phyloP scores from a whole-genome alignment of 768 basidiomycete genomes.

The Xerocomellus chrysenteron region DNA sequence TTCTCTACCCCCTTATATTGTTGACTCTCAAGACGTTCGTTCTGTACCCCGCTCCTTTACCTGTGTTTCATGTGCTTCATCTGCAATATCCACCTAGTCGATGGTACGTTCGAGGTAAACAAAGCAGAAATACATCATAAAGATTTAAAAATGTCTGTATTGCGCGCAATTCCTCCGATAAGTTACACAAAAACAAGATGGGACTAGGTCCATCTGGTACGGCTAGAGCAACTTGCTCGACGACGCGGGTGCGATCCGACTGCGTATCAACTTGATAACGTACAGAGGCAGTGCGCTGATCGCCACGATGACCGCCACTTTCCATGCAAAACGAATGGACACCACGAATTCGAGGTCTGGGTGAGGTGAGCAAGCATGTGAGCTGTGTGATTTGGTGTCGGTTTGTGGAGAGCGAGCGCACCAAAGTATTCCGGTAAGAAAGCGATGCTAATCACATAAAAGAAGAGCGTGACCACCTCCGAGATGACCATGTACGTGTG shows the following conservation, averaged over 20 bases:
- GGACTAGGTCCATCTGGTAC: neutral
- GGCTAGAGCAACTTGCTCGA: slow-evolving; percentile 84
- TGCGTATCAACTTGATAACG: slow-evolving; percentile 83
- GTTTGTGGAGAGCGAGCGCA: slow-evolving; percentile 37
- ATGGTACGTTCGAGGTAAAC: slow-evolving; percentile 26
- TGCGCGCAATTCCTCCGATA: neutral
- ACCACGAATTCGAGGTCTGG: slow-evolving; percentile 91
- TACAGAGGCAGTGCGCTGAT: slow-evolving; percentile 92
- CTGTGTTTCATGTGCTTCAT: slow-evolving; percentile 24
- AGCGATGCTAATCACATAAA: slow-evolving; percentile 89
- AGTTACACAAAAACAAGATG: neutral
- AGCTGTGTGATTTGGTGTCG: neutral
- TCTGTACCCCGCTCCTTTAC: slow-evolving; percentile 1
- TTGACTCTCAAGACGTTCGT: slow-evolving; percentile 15
- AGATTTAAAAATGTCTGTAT: slow-evolving; percentile 31
- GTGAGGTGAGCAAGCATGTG: neutral
- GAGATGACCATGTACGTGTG: slow-evolving; percentile 94
- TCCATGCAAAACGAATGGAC: slow-evolving; percentile 86
- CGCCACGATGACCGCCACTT: slow-evolving; percentile 92
- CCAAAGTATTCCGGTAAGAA: slow-evolving; percentile 98
- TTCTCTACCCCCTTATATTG: neutral
- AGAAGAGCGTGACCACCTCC: slow-evolving; percentile 81
- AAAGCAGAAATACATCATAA: slow-evolving; percentile 38
- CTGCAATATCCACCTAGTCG: slow-evolving; percentile 21
- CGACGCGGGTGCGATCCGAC: slow-evolving; percentile 85